Evolutionary conservation across 2,329 filamentous ascomycete genomes (phyloP).

Genomic region (Hypoxylon sp.): DNA sequence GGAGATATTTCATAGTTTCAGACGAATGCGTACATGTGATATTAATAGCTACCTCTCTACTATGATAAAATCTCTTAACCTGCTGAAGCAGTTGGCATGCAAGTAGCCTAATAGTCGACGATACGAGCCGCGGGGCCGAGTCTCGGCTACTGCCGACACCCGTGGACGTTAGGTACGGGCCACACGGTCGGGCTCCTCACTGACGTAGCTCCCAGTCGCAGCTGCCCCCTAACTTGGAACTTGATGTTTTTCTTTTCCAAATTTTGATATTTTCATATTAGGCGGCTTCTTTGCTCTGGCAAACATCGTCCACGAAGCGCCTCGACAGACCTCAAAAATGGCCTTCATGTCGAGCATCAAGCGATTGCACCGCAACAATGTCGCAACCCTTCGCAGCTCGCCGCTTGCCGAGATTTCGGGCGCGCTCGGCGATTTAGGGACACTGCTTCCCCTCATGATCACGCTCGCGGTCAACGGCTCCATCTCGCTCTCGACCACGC

Average conservation of each 20-base stretch:
- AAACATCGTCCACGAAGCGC: neutral
- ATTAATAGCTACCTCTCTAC: neutral
- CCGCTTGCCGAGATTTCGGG: slow-evolving; percentile 81
- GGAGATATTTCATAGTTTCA: neutral
- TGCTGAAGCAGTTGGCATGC: neutral
- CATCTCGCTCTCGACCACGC: slow-evolving; percentile 81
- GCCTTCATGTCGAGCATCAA: slow-evolving; percentile 42
- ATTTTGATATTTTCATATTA: too few relatives aligned
- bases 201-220: slow-evolving; percentile 26
- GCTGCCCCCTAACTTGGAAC: neutral
- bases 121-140: neutral
- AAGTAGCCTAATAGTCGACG: neutral
- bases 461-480: slow-evolving; percentile 80
- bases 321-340: slow-evolving; percentile 30
- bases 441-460: slow-evolving; percentile 77
- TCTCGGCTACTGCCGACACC: slow-evolving; percentile 28
- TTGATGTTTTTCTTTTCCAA: neutral
- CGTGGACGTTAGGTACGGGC: neutral
- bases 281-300: neutral
- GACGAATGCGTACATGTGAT: neutral
- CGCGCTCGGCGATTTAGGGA: slow-evolving; percentile 78
- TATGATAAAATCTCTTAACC: neutral
- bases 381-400: slow-evolving; percentile 54
- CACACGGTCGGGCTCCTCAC: slow-evolving; percentile 12
- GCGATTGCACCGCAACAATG: slow-evolving; percentile 56